Conservation (phyloP, 352 stramenopile species). For the Thraustochytrium sp. region DNA sequence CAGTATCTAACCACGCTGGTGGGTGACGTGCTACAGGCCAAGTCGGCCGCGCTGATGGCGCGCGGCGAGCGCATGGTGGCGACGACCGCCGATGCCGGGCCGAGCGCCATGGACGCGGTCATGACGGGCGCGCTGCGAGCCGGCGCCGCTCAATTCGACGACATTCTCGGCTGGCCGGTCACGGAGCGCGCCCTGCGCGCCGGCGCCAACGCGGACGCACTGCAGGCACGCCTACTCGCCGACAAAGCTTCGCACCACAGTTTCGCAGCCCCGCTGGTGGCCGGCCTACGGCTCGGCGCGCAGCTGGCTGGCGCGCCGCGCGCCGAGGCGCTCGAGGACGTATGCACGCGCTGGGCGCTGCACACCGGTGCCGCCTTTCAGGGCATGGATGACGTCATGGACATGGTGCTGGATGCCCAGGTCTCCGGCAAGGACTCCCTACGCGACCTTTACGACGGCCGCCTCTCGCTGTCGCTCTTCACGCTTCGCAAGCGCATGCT, state of each 20-base stretch:
- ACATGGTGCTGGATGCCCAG: slow-evolving; percentile 24
- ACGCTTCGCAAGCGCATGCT: slow-evolving; percentile 26
- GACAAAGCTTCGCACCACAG: slow-evolving; percentile 38
- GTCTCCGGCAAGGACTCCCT: slow-evolving; percentile 37
- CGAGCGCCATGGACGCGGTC: slow-evolving; percentile 6
- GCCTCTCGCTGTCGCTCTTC: slow-evolving; percentile 36
- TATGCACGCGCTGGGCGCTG: neutral
- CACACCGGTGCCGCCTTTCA: slow-evolving; percentile 34
- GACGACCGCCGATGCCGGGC: neutral
- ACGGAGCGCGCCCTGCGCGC: neutral
- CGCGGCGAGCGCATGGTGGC: neutral
- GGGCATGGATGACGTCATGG: slow-evolving; percentile 27
- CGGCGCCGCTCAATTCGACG: slow-evolving; percentile 43
- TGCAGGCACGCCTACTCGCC: neutral
- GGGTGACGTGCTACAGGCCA: slow-evolving; percentile 41
- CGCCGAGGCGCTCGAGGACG: neutral
- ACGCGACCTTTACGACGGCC: slow-evolving; percentile 35
- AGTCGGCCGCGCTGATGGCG: neutral
- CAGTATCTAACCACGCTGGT: slow-evolving; percentile 40
- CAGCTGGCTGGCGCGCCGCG: neutral
- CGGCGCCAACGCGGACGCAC: neutral
- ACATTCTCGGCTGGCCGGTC: slow-evolving; percentile 35
- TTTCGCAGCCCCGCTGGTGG: slow-evolving; percentile 35
- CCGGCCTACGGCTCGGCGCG: slow-evolving; percentile 20
- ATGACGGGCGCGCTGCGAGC: slow-evolving; percentile 18